Evolutionary conservation across 805 yeast species (phyloP), one percentile per base, ranked within the genome.

Genomic region (Cyberlindnera misumaiensis): DNA sequence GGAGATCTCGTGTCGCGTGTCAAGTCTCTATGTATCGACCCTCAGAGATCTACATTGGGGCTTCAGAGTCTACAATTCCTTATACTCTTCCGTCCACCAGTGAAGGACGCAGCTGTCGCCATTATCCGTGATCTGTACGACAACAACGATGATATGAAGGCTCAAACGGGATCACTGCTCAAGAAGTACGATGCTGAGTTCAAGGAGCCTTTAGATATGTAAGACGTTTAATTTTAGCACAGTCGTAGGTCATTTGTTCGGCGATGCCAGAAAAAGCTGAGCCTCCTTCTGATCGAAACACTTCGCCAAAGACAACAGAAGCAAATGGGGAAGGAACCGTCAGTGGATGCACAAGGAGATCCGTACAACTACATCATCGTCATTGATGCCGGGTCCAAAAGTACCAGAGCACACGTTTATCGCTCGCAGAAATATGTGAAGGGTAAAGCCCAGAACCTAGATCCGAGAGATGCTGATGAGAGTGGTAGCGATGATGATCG

Each of bases 1-100:
- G 66, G 68, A 26, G 72, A 65, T 1, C 70, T 87, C 45, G 77
- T 93, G 2, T 61, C 64, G 15, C 77, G 79, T 41, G 70, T 90
- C 38, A 74, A 76, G 51, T 77, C 90, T 10, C 62, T 93, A 12
- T 83, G 96, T 54, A 64, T 75, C 32, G 97, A 93, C 56, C 97
- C 97, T 0, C 82, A 76, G 16, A 74, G 97, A 60, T 68, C 77
- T 16, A 72, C 79, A 36, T 63, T 90, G 17, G 98, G 97, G 1
- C 77, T 85, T 49, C 80, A 86, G 49, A 77, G 95, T 1, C 63
- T 94, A 40, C 85, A 84, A 47, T 86, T 82, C 52, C 62, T 93
- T 44, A 75, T 89, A 39, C 83, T 87, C 90, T 84, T 85, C 59
- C 73, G 95, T 51, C 96, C 96, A 1, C 97, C 97, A 0, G 86